Evolutionary conservation across 345 rosid genomes (phyloP), one percentile per base, ranked within the genome.

Genomic region (Sisymbrium irio): DNA sequence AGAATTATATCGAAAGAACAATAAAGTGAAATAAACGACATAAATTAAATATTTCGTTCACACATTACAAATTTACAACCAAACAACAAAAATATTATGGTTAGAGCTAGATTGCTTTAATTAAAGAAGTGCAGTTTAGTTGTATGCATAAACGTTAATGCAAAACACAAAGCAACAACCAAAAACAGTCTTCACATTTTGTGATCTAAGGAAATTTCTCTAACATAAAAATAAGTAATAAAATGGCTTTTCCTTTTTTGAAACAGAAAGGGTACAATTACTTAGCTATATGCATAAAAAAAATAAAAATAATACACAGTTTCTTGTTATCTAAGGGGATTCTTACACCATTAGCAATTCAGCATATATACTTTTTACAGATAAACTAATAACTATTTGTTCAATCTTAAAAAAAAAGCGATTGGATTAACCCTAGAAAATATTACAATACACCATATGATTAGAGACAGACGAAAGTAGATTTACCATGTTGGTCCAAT

Each of bases 401-500:
- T 45, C 5, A 22, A 27, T 51, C 13, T 60, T 37, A 5, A 20
- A 46, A 60, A 15, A 17, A 55, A 35, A 25, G 11, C 39, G 33
- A 17, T 33, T 22, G 18, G 2, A 44, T 59, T 50, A 60, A 12
- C 18, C 69, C 74, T 68, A 75, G 36, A 68, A 75, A 1, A 75
- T 50, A 60, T 75, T 75, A 68, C 74, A 70, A 63, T 69, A 76
- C 44, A 56, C 5, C 71, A 76, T 64, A 45, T 70, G 60, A 63
- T 62, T 57, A 42, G 79, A 76, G 32, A 76, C 61, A 35, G 83
- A 81, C 28, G 70, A 82, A 74, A 82, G 77, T 55, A 82, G 50
- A 67, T 70, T 77, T 17, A 77, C 79, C 74, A 79, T 69, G 41
- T 80, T 81, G 11, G 72, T 75, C 91, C 82, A 87, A 74, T 72